Evolutionary conservation across 345 rosid species (phyloP).

Genomic region (Eucalyptus pumila): DNA sequence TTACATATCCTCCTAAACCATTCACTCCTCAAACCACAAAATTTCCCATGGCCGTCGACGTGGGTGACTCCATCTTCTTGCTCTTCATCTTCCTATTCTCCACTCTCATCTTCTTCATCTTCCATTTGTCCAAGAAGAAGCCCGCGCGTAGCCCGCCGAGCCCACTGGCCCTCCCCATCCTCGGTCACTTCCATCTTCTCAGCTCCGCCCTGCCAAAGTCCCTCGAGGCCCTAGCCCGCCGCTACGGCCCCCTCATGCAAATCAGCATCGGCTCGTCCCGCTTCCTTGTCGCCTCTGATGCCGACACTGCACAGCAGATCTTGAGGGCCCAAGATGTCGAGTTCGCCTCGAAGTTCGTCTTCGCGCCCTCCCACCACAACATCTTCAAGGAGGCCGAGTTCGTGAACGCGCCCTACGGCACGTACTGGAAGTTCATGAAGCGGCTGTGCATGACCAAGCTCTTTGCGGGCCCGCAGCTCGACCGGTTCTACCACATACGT

Average conservation of each 20-base stretch:
- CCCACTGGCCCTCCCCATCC: slow-evolving; percentile 30
- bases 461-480: slow-evolving; percentile 38
- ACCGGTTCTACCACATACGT: slow-evolving; percentile 31
- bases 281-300: slow-evolving; percentile 34
- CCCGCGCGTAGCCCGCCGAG: slow-evolving; percentile 11
- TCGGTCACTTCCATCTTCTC: slow-evolving; percentile 37
- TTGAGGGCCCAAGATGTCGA: slow-evolving; percentile 34
- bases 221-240: slow-evolving; percentile 28
- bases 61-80: background rate
- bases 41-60: background rate
- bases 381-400: slow-evolving; percentile 46
- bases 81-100: background rate
- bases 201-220: slow-evolving; percentile 31
- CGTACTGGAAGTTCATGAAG: slow-evolving; percentile 66
- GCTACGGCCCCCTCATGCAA: slow-evolving; percentile 49
- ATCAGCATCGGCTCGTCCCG: slow-evolving; percentile 26
- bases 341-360: slow-evolving; percentile 43
- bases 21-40: background rate
- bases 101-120: background rate
- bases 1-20: background rate
- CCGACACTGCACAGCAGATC: slow-evolving; percentile 25
- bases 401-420: slow-evolving; percentile 41
- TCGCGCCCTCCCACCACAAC: slow-evolving; percentile 37
- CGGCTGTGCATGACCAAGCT: slow-evolving; percentile 55
- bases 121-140: background rate